These are phyloP conservation scores for Helotiales sp. DNA, from an alignment of 2,329 filamentous ascomycete species.

Conservation along the genomic window DNA sequence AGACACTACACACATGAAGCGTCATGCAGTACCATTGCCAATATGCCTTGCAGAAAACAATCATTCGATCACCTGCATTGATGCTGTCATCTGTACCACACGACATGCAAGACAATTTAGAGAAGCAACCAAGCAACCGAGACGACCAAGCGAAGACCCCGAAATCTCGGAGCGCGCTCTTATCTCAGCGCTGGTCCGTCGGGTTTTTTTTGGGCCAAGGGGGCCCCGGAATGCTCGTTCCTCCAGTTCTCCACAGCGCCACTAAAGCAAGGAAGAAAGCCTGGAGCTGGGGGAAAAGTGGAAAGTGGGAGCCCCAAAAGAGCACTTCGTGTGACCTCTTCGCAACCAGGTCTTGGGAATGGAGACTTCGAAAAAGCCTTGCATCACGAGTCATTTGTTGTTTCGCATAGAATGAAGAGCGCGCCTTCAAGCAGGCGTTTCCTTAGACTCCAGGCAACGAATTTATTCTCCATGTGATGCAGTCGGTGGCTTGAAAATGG, in stretches of 20 bases:
- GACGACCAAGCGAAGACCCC: too few species aligned
- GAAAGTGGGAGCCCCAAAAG: not conserved
- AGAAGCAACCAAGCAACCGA: too few species aligned
- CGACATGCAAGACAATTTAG: not conserved
- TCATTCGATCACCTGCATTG: not conserved
- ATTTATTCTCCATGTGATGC: not conserved
- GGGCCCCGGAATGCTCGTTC: not conserved
- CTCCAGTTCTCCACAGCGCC: not conserved
- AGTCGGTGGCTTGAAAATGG: not conserved
- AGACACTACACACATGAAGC: not conserved
- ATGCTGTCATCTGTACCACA: not conserved
- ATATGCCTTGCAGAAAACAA: too few species aligned
- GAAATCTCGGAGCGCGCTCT: not conserved
- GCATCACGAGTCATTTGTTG: not conserved
- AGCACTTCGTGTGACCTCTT: not conserved
- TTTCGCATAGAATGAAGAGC: not conserved
- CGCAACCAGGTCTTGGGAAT: not conserved
- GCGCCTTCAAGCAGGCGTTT: not conserved
- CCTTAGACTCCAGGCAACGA: not conserved
- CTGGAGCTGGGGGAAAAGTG: not conserved
- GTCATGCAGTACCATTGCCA: not conserved
- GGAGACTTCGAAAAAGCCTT: not conserved
- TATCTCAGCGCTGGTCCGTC: not conserved
- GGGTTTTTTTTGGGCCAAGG: not conserved
- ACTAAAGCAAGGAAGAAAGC: not conserved